These are phyloP conservation scores for Candida multigemmis DNA, from an alignment of 805 yeast genomes.

Conservation along the genomic window DNA sequence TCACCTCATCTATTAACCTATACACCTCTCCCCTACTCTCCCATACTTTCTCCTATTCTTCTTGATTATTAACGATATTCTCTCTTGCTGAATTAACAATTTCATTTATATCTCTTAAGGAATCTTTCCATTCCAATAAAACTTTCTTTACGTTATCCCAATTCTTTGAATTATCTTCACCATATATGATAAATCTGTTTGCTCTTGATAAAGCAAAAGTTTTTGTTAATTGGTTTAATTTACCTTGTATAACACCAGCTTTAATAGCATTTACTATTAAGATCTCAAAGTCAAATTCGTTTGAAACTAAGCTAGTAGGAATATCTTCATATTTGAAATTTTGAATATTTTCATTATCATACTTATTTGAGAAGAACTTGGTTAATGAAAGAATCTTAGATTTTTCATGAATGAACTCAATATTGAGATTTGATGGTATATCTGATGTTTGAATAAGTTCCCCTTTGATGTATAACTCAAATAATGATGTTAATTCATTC, in stretches of 20 bases:
- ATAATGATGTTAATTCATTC: slow-evolving; percentile 14
- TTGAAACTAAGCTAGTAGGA: slow-evolving; percentile 17
- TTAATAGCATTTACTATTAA: slow-evolving; percentile 33
- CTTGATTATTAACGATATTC: slow-evolving; percentile 16
- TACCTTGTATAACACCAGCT: slow-evolving; percentile 36
- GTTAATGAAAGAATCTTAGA: slow-evolving; percentile 33
- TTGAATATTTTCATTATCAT: slow-evolving; percentile 8
- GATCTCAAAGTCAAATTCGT: slow-evolving; percentile 26
- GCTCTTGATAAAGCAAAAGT: slow-evolving; percentile 31
- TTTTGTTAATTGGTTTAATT: slow-evolving; percentile 33
- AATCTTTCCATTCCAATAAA: slow-evolving; percentile 28
- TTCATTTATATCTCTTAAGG: slow-evolving; percentile 32
- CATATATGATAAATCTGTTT: slow-evolving; percentile 31
- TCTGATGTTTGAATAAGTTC: slow-evolving; percentile 15
- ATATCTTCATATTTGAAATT: slow-evolving; percentile 27
- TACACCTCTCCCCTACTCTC: too few species aligned
- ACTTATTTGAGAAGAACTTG: slow-evolving; percentile 23
- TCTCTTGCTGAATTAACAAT: slow-evolving; percentile 35
- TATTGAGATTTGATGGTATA: slow-evolving; percentile 11
- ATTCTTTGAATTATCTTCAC: slow-evolving; percentile 20
- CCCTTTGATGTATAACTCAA: slow-evolving; percentile 26
- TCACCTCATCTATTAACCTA: too few species aligned
- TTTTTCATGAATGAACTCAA: slow-evolving; percentile 17
- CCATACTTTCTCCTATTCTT: too few species aligned
- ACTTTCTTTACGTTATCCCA: slow-evolving; percentile 27